phyloP scores from a whole-genome alignment of 208 protist genomes.

The Trichomonas gallinae region DNA sequence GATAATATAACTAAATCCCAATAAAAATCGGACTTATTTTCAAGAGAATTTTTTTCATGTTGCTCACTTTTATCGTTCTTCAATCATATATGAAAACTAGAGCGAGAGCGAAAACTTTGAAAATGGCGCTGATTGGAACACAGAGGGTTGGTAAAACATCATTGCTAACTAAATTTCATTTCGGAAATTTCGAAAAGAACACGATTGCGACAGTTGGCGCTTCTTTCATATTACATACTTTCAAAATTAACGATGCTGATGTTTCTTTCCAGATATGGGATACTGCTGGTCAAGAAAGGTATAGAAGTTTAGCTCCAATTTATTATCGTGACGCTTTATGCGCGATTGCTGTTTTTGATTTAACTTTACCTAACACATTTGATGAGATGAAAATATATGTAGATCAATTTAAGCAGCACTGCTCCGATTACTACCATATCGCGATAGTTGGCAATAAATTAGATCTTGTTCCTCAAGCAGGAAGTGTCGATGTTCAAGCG shows the following conservation, averaged over 20 bases:
- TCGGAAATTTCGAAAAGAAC: background rate
- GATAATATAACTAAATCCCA: too few relatives aligned
- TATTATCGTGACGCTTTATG: background rate
- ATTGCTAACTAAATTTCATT: background rate
- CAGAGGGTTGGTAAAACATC: conserved; percentile 5
- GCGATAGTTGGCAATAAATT: background rate
- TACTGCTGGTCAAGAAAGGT: conserved; percentile 13
- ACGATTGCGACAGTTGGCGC: background rate
- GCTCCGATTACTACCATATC: background rate
- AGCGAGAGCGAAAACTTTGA: background rate
- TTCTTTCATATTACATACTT: background rate
- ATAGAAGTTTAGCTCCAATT: background rate
- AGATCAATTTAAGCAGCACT: background rate
- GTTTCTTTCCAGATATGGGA: background rate
- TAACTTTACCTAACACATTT: background rate
- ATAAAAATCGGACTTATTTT: too few relatives aligned
- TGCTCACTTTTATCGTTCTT: background rate
- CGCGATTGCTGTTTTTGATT: background rate
- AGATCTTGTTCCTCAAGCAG: background rate
- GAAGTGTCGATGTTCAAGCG: background rate
- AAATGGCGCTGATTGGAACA: background rate
- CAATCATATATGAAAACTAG: background rate
- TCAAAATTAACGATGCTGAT: background rate
- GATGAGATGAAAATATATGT: background rate
- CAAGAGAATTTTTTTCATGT: too few relatives aligned